phyloP scores from a whole-genome alignment of 1,284 basidiomycete species.

The Ceratobasidium papillatum region DNA sequence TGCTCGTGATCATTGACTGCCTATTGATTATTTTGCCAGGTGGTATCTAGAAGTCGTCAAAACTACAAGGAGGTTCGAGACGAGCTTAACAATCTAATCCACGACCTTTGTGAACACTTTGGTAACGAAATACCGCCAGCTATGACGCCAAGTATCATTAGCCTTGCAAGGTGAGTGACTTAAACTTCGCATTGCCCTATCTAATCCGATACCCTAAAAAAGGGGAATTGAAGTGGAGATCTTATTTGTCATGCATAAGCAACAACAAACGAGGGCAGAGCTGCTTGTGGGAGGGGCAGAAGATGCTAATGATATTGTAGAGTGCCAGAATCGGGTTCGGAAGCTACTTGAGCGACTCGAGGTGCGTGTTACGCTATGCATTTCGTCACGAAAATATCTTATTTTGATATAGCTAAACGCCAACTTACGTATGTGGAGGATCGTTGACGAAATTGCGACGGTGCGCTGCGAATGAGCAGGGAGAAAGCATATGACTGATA shows the following conservation, averaged over 20 bases:
- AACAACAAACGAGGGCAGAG: not conserved
- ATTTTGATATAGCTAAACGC: constrained; percentile 1
- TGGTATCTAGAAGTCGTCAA: not conserved
- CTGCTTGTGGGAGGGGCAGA: not conserved
- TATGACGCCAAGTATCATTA: not conserved
- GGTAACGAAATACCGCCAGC: not conserved
- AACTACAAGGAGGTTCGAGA: not conserved
- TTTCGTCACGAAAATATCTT: not conserved
- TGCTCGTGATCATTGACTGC: not conserved
- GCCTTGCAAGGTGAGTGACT: not conserved
- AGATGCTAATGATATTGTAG: not conserved
- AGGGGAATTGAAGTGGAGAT: not conserved
- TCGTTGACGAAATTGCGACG: not conserved
- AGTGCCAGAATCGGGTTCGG: constrained; percentile 2
- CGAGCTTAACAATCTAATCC: not conserved
- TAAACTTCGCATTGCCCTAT: not conserved
- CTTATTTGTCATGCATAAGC: not conserved
- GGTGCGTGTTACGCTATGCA: not conserved
- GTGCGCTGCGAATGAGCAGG: not conserved
- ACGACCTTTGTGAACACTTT: not conserved
- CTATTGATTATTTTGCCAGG: not conserved
- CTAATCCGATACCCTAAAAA: not conserved
- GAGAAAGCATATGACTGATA: not conserved
- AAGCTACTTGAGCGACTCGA: not conserved
- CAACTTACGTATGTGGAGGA: not conserved